These are phyloP conservation scores for Lichtheimia ramosa DNA, from an alignment of 371 early-diverging fungal species.

Conservation along the genomic window DNA sequence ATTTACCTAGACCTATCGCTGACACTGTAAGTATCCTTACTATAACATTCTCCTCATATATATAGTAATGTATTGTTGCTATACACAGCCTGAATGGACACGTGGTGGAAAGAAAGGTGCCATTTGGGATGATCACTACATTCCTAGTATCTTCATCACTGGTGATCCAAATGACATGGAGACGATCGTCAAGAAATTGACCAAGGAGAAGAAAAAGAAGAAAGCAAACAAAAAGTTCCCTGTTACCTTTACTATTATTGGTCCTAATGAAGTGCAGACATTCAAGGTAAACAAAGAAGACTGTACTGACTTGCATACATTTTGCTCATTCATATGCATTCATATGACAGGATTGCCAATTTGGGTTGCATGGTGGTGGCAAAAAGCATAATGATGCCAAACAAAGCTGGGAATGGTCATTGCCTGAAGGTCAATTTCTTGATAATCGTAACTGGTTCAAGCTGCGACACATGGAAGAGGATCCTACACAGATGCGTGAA, in stretches of 20 bases:
- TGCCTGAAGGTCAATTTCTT: slow-evolving; percentile 29
- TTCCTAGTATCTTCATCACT: slow-evolving; percentile 49
- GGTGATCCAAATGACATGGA: slow-evolving; percentile 32
- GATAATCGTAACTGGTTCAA: slow-evolving; percentile 54
- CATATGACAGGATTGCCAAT: slow-evolving; percentile 24
- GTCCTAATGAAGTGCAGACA: slow-evolving; percentile 43
- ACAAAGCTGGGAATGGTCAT: slow-evolving; percentile 53
- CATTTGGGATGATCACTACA: slow-evolving; percentile 56
- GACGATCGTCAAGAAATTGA: slow-evolving; percentile 23
- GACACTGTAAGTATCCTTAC: background rate
- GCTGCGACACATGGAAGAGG: slow-evolving; percentile 59
- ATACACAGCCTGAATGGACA: slow-evolving; percentile 22
- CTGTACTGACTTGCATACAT: no score
- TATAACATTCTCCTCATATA: no score
- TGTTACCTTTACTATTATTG: slow-evolving; percentile 43
- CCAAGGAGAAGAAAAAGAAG: slow-evolving; percentile 10
- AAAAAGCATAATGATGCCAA: slow-evolving; percentile 57
- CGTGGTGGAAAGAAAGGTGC: slow-evolving; percentile 38
- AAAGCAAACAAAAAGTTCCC: slow-evolving; percentile 21
- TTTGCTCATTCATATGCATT: background rate
- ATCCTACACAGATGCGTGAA: slow-evolving; percentile 63
- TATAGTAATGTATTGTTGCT: no score
- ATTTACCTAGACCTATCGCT: slow-evolving; percentile 52
- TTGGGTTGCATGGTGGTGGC: slow-evolving; percentile 55
- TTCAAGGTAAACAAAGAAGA: slow-evolving; percentile 21